Base-by-base conservation (phyloP, 2,329 filamentous ascomycete genomes). In the Trichoderma sp. region DNA sequence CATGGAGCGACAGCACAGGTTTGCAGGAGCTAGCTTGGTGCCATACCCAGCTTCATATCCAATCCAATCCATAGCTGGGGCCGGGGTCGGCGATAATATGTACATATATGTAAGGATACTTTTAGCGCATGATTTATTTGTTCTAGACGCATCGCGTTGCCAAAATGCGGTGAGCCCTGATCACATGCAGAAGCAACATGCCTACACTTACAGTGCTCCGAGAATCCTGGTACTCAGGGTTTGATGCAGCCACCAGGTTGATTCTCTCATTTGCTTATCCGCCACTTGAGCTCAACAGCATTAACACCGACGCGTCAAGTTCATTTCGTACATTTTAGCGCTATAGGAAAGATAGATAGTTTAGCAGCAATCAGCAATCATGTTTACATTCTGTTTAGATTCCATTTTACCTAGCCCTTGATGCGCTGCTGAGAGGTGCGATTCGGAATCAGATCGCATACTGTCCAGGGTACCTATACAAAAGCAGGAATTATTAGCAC, bases 121-220 rank as follows among this genome's bases (percentile, higher is more conserved):
- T 49, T 11, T 66, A 56, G 24, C 46, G 61, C 37, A 56, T 56
- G 46, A 4, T 39, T 43, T 49, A 46, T 28, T 34, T 58, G 28
- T 55, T 49, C 55, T 66, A 56, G 61, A 66, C 37, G 37, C 43
- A 64, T 64, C 51, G 28, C 32, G 52, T 43, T 64, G 49, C 37
- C 52, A 66, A 66, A 66, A 49, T 66, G 63, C 63, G 63, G 63
- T 66, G 63, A 66, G 52, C 18, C 49, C 34, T 66, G 26, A 32
- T 66, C 26, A 32, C 61, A 37, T 66, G 52, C 61, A 66, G 52
- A 34, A 51, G 18, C 21, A 21, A 54, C 49, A 30, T 49, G 18
- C 43, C 43, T 13, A 24, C 46, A 24, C 34, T 39, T 54, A 16
- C n/a, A n/a, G n/a, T n/a, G n/a, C 49, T 28, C 54, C 37, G n/a